A percentile compares a stretch with the other conserved stretches of the same genome.
phyloP scores from a whole-genome alignment of 73 alveolate genomes.

The Effrenium voratum region DNA sequence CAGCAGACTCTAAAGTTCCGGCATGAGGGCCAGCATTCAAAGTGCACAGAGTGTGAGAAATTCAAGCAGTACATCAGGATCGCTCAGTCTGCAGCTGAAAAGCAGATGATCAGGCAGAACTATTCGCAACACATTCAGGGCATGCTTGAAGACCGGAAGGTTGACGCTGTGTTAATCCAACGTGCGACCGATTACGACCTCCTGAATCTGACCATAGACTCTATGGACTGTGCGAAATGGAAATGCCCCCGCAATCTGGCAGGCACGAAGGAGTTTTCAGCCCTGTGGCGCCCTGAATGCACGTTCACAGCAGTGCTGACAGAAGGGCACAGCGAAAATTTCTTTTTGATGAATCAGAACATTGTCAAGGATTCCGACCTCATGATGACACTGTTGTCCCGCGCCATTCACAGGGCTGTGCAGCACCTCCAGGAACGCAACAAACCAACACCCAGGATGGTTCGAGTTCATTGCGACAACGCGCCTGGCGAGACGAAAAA shows the following conservation, averaged over 20 bases:
- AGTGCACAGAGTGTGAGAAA: background rate
- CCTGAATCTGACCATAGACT: background rate
- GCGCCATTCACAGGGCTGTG: background rate
- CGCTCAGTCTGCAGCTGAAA: background rate
- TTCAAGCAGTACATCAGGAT: background rate
- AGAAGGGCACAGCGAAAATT: background rate
- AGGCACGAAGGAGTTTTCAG: background rate
- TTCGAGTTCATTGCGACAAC: background rate
- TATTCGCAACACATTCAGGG: background rate
- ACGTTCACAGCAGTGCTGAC: background rate
- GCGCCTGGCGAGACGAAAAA: background rate
- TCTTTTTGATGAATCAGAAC: background rate
- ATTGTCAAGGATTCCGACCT: background rate
- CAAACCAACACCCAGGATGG: background rate
- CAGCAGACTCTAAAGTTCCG: background rate
- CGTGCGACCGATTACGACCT: background rate
- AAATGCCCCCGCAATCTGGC: background rate
- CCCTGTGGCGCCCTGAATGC: background rate
- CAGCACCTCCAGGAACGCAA: background rate
- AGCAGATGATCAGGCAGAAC: background rate
- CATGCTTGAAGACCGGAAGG: background rate
- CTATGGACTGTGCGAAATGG: background rate
- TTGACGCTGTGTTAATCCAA: background rate
- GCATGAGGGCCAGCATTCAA: background rate
- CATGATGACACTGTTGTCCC: background rate